Evolutionary conservation across 768 basidiomycete species (phyloP), one percentile per base, ranked within the genome.

Genomic region (Tylopilus sp.): DNA sequence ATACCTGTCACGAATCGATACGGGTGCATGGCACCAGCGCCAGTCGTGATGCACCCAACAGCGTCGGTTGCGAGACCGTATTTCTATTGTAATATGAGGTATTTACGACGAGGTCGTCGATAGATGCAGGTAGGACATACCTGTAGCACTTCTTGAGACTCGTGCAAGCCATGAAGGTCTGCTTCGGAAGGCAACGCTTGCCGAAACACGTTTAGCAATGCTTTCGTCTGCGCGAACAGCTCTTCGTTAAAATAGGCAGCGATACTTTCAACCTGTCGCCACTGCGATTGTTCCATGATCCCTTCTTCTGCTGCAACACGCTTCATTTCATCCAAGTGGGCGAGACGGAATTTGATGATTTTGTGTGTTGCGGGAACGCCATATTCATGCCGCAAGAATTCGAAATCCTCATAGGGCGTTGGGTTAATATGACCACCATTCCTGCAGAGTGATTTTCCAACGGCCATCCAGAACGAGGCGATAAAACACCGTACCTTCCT

Each of bases 351-450:
- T 10, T 78, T 74, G 17, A 85, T 76, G 47, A 85, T 77, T 52
- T 73, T 71, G 59, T 74, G 65, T 0, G 86, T 85, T 2, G 60
- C 59, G 8, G 66, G 67, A 2, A 64, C 53, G 2, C 86, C 85
- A 53, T 79, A 66, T 15, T 64, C 59, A 26, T 73, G 61, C 61
- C 76, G 78, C 22, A 86, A 68, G 9, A 65, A 51, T 1, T 54
- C 42, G 57, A 86, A 87, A 49, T 86, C 83, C 15, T 78, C 75
- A 56, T 83, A 86, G 9, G 83, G 63, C 10, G 74, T 68, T 0
- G 85, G 82, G 6, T 78, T 78, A 31, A 85, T 76, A 57, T 88
- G 86, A 0, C 87, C 86, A 2, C 86, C 86, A 51, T 88, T 88
- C 57, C 86, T 85, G 53, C 4, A 22, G 13, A 17, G 13, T 23